Evolutionary conservation across 2,329 filamentous ascomycete species (phyloP), one percentile per base, ranked within the genome.

Genomic region (Penicillium sp.): DNA sequence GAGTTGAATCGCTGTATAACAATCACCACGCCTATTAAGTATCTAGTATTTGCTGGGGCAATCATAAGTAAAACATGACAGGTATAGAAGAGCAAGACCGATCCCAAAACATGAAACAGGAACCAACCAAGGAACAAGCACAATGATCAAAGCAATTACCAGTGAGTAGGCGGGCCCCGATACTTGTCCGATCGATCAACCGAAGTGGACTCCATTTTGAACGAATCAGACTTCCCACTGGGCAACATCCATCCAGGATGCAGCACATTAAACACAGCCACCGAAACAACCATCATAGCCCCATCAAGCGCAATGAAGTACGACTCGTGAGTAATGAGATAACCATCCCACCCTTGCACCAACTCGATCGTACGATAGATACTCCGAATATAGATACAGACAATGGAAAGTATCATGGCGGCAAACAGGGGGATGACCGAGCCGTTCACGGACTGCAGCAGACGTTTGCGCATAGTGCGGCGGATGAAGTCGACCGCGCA

Each of bases 361-460:
- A 83, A 69, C 63, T 83, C 81, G 41, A 82, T 74, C 1, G 80
- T 79, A 50, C 81, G 77, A 62, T 82, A 83, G 38, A 82, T 77
- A 57, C 76, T 80, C 46, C 81, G 73, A 13, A 78, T 70, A 57
- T 80, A 81, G 57, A 82, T 79, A 58, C 76, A 75, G 6, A 75
- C 8, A 4, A 81, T 73, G 4, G 74, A 77, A 48, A 81, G 68
- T 1, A 75, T 63, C 61, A 78, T 77, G 1, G 78, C 77, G 21
- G 43, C 66, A 7, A 75, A 67, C 9, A 75, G 63, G 15, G 76
- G 73, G 3, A 69, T 47, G 5, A 75, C 54, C 3, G 67, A 63
- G 6, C 70, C 67, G 7, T 57, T 66, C 54, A 70, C 56, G 9
- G 59, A 53, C 43, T 69, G 62, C 21, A 73, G 50, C 0, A 74